Base-by-base conservation (phyloP, 805 yeast genomes). In the Lachancea sp. region DNA sequence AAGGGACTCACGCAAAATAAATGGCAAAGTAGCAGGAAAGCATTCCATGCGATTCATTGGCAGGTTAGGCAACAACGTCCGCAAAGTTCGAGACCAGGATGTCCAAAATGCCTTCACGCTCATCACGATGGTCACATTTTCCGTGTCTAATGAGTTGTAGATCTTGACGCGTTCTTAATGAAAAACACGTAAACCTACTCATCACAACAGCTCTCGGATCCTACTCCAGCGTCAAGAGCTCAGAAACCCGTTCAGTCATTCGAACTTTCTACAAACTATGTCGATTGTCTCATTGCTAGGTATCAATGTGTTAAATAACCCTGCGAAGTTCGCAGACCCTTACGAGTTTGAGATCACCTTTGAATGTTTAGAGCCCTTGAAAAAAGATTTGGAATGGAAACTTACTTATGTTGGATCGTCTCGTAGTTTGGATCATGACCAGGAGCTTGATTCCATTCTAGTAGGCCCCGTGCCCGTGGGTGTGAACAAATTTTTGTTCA, bases 391-490 rank as follows among this genome's bases (percentile, higher is more conserved):
- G 47, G 99, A 93, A 65, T 93, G 99, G 99, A 93, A 93, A 63
- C 71, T 93, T 47, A 91, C 96, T 1, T 93, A 93, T 56, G 99
- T 93, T 34, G 99, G 99, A 1, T 86, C 96, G 3, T 90, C 97
- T 1, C 77, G 95, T 39, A 88, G 97, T 32, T 65, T 88, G 42
- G 97, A 93, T 52, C 97, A 93, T 57, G 99, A 93, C 64, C 99
- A 93, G 66, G 97, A 90, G 62, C 71, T 93, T 45, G 99, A 93
- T 60, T 89, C 97, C 1, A 81, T 93, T 32, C 69, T 93, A n/a
- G 99, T 93, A 3, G 99, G 99, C 0, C 99, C 99, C 0, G 95
- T 93, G 2, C 99, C 99, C 0, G 95, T 93, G 1, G 99, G 99
- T 1, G 81, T 91, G 34, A 93, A 93, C 62, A 89, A 91, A 65